Evolutionary conservation across 1,284 basidiomycete genomes (phyloP), one percentile per base, ranked within the genome.

Genomic region (Inonotus hispidus): DNA sequence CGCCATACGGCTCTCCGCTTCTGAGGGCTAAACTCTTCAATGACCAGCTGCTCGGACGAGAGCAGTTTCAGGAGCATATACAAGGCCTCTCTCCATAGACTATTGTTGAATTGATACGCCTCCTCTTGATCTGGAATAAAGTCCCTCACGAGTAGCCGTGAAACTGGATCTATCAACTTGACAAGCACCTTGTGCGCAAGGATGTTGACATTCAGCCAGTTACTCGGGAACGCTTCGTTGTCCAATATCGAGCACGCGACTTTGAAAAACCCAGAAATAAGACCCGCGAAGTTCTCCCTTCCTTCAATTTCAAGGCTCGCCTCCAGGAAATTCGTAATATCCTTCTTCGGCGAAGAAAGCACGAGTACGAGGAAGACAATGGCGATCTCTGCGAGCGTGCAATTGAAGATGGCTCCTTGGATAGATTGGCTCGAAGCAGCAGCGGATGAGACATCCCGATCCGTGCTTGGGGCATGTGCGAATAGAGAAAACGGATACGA

Each of bases 1-100:
- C 94, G 85, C 96, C 96, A 98, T 14, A 97, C 93, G 1, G 95
- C 92, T 57, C 95, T 85, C 56, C 95, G 87, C 82, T 93, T 91
- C 90, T 93, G 92, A 0, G 94, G 90, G 69, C 88, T 92, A 68
- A 95, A 94, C 66, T 97, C 92, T 72, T 99, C 96, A 53, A 98
- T 94, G 13, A 93, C 86, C 19, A 98, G 81, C 66, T 96, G 93
- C 56, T 94, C 90, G 7, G 93, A 96, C 2, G 92, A 91, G 21
- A 97, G 78, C 46, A 98, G 77, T 64, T 88, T 90, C 66, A 98
- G 81, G 6, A 97, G 75, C 78, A 95, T 90, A 58, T 83, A 81
- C 67, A 98, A 86, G 47, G 85, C 87, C 50, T 89, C 87, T 53
- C 78, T 82, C 96, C 96, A 99, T 6, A 98, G 75, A 16, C 77